Percentiles rank a stretch among this genome's conserved stretches.
Conservation (phyloP, 1,284 basidiomycete genomes). For the Paramarasmius palmivorus region DNA sequence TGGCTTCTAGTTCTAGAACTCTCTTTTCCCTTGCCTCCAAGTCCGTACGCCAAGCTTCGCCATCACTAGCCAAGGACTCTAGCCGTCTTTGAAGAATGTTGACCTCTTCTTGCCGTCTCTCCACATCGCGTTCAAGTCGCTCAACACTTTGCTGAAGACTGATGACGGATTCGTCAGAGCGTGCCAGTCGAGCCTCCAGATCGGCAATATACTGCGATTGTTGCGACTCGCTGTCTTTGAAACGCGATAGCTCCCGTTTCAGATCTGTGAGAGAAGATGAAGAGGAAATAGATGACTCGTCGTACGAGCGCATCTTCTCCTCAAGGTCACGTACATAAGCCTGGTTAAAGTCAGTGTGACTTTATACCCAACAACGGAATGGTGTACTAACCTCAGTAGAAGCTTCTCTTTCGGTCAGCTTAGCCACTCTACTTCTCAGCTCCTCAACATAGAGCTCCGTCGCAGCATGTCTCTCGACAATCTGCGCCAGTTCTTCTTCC, state of each 20-base stretch:
- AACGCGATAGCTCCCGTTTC: conserved; percentile 78
- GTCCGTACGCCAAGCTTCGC: conserved; percentile 76
- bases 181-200: conserved; percentile 80
- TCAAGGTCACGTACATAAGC: conserved; percentile 93
- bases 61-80: conserved; percentile 67
- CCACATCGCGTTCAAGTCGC: conserved; percentile 75
- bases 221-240: conserved; percentile 75
- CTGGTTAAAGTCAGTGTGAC: conserved; percentile 37
- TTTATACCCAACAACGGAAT: no score
- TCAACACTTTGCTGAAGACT: conserved; percentile 73
- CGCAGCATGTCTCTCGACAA: conserved; percentile 70
- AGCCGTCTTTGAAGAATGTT: conserved; percentile 74
- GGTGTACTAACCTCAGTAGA: conserved; percentile 95
- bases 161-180: conserved; percentile 76
- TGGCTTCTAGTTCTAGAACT: conserved; percentile 74
- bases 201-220: conserved; percentile 86
- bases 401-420: conserved; percentile 85
- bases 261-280: conserved; percentile 80
- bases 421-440: conserved; percentile 76
- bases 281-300: conserved; percentile 76
- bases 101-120: conserved; percentile 67
- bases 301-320: conserved; percentile 81
- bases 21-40: conserved; percentile 78
- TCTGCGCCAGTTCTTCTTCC: conserved; percentile 71
- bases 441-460: conserved; percentile 88